phyloP scores from a whole-genome alignment of 768 basidiomycete genomes.

The Amanita molliuscula region DNA sequence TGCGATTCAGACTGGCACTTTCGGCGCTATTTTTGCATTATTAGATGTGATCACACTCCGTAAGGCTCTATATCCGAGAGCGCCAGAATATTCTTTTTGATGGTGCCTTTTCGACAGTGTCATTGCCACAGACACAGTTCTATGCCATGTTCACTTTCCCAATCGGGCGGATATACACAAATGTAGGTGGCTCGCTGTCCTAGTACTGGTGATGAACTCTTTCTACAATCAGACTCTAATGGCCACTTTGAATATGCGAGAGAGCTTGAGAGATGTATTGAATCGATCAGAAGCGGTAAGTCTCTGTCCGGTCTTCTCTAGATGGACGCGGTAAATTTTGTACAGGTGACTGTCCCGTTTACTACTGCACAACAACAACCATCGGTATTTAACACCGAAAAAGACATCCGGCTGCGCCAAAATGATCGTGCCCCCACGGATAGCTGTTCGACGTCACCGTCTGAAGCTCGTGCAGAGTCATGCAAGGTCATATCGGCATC shows the following conservation, averaged over 20 bases:
- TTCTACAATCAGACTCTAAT: constrained; percentile 6
- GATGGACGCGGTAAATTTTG: no score
- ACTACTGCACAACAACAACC: no score
- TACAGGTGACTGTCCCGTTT: no score
- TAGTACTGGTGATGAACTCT: not conserved
- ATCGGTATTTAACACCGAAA: no score
- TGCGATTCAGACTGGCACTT: constrained; percentile 9
- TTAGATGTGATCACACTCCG: constrained; percentile 7
- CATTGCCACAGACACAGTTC: constrained; percentile 4
- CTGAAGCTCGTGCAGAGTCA: no score
- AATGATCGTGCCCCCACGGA: no score
- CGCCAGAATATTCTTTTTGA: not conserved
- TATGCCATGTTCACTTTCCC: constrained; percentile 10
- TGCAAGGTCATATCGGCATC: no score
- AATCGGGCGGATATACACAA: constrained; percentile 10
- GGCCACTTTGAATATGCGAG: constrained; percentile 6
- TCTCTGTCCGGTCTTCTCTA: no score
- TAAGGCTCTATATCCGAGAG: not conserved
- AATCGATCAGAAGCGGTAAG: not conserved
- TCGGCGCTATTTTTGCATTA: constrained; percentile 7
- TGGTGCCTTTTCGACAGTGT: not conserved
- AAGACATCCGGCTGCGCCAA: no score
- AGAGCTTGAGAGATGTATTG: not conserved
- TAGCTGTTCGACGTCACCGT: no score
- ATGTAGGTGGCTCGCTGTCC: not conserved